Conservation (phyloP, 2,329 filamentous ascomycete genomes). For the Cryphonectria japonica region DNA sequence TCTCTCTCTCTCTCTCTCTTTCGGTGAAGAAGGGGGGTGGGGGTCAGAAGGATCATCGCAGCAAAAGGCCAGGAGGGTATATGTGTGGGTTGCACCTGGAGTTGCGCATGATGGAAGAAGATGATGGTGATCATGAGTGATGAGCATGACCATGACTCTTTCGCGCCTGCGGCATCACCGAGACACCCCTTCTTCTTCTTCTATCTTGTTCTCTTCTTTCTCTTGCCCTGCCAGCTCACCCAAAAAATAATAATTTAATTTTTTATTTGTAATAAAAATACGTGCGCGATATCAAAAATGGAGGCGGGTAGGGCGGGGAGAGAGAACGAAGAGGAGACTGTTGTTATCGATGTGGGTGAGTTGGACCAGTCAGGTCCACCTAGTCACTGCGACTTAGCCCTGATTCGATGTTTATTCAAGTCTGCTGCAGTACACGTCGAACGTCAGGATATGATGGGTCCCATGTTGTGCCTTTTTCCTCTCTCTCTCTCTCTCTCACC, state of each 20-base stretch:
- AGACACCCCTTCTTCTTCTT: not conserved
- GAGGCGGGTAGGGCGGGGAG: not conserved
- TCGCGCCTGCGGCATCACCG: not conserved
- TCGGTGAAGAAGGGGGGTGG: not conserved
- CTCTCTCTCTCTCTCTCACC: not conserved
- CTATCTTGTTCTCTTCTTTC: not conserved
- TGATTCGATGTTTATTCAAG: not conserved
- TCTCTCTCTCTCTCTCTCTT: not conserved
- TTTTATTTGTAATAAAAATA: too few species aligned
- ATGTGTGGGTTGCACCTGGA: not conserved
- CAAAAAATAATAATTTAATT: too few species aligned
- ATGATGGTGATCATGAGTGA: not conserved
- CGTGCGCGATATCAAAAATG: not conserved
- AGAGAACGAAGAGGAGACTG: not conserved
- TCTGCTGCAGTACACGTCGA: not conserved
- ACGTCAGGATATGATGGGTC: not conserved
- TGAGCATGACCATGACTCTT: not conserved
- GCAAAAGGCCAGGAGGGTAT: not conserved
- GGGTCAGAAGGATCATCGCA: not conserved
- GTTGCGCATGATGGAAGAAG: not conserved
- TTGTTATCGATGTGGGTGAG: not conserved
- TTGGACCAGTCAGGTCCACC: not conserved
- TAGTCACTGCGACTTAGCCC: not conserved
- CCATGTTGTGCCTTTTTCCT: not conserved
- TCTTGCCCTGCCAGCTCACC: too few species aligned